These are phyloP conservation scores for Umbelopsis sp. DNA, from an alignment of 192 early-diverging fungal species.

Conservation along the genomic window DNA sequence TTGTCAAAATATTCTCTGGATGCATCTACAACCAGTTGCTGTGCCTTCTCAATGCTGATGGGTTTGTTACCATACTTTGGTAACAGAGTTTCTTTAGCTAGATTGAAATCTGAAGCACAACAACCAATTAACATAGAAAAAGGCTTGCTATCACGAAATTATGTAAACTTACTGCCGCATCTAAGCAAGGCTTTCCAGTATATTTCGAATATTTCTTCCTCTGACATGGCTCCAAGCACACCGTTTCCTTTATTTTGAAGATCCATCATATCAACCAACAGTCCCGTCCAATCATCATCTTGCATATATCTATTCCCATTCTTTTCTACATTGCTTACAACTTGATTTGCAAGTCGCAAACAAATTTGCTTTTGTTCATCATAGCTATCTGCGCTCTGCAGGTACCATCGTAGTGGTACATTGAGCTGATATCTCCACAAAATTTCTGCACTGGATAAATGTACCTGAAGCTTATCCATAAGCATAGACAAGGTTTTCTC, in stretches of 20 bases:
- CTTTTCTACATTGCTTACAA: constrained; percentile 51
- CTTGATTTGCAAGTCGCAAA: constrained; percentile 56
- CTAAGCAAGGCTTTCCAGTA: constrained; percentile 62
- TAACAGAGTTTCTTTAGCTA: constrained; percentile 59
- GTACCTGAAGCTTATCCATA: constrained; percentile 59
- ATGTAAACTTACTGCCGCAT: constrained; percentile 56
- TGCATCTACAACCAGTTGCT: constrained; percentile 69
- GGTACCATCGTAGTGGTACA: constrained; percentile 63
- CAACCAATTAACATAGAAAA: neutral
- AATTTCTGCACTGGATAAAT: constrained; percentile 64
- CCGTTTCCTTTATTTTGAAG: constrained; percentile 52
- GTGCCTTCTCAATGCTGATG: constrained; percentile 47
- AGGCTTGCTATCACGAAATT: neutral
- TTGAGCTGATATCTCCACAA: constrained; percentile 59
- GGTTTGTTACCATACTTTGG: constrained; percentile 41
- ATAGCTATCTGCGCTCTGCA: constrained; percentile 49
- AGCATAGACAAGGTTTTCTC: constrained; percentile 43
- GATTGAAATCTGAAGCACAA: constrained; percentile 49
- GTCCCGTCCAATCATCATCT: constrained; percentile 68
- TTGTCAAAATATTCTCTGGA: constrained; percentile 78
- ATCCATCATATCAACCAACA: constrained; percentile 66
- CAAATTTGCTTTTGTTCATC: constrained; percentile 62
- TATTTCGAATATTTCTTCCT: constrained; percentile 60
- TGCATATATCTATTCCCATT: constrained; percentile 56
- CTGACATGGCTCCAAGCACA: constrained; percentile 56